Evolutionary conservation across 805 yeast genomes (phyloP), one percentile per base, ranked within the genome.

Genomic region (Clavispora asparagi): DNA sequence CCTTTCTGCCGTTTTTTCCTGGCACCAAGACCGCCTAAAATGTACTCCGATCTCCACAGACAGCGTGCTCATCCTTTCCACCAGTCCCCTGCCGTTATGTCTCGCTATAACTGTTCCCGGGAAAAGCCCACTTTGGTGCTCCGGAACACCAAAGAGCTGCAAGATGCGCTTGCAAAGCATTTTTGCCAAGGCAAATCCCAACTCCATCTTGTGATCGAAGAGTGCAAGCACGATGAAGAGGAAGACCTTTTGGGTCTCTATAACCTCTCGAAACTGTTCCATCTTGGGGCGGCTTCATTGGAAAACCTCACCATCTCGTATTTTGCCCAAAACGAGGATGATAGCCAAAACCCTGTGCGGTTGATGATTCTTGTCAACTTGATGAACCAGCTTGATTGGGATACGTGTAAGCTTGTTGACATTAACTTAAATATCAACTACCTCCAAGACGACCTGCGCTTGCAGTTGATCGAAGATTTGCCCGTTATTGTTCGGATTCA

Each of bases 381-480:
- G 33, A 44, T 53, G 44, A 33, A 40, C 36, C 55, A 50, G 44
- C 23, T 53, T 23, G 43, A 53, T 32, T 53, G 56, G 56, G 46
- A 36, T 19, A 8, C 27, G 33, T 52, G 53, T 42, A 33, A 23
- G 29, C 16, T 27, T 6, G 44, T 46, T 7, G 44, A 45, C 30
- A 43, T 53, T 35, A 33, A 42, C 27, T 44, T 53, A 41, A 31
- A 50, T 42, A 39, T 49, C 26, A 49, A 49, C 42, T 45, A 50
- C 32, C 14, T 49, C 17, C 43, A 42, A 25, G 43, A 41, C 19
- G 51, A 52, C 35, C 47, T 44, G 1, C 43, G 52, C 10, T 44
- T 53, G 40, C 47, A 45, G 25, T 42, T 53, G 42, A 41, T 53
- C 35, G 42, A 32, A 17, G 57, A 53, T 9, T 51, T 53, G 39